Evolutionary conservation across 2,329 filamentous ascomycete species (phyloP), one percentile per base, ranked within the genome.

Genomic region (Fusarium albidum): DNA sequence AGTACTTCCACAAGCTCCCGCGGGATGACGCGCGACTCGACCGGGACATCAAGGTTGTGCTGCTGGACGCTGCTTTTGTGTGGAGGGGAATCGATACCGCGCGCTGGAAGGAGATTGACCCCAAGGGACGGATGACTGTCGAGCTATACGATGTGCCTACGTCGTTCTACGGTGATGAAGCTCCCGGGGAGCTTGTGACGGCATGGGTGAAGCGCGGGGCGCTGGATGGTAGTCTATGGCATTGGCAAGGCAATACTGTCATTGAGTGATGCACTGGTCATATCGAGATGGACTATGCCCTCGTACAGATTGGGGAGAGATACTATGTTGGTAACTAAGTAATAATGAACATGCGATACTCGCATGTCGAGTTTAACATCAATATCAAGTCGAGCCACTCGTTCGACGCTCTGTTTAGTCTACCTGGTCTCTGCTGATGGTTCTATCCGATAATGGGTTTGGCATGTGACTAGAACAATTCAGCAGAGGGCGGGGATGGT

Each of bases 211-310:
- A 67, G 55, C 67, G 69, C 10, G 71, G 70, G 17, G 74, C 76
- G 5, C 56, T 79, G 52, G 66, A 71, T 32, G 78, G 77, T n/a
- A 73, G 65, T 33, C 52, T 77, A 11, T 77, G 73, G 74, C 54
- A 66, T 26, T 75, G 71, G 69, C 40, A 66, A 44, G 67, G 68
- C 3, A 45, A 53, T n/a, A 49, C 57, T 13, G 53, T 65, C 13
- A 53, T 45, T 27, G 51, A 40, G 40, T 40, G 18, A 48, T 29
- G 28, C 9, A 38, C 34, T 21, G 32, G n/a, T 40, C n/a, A 33
- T 18, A 48, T 39, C 15, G 8, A 39, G n/a, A 17, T 12, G 9
- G 31, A 33, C 6, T 33, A 33, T 21, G 21, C 21, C 21, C 5
- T 21, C 21, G 21, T 21, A 7, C 21, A 21, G 4, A 21, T 4